Evolutionary conservation across 495 filamentous ascomycete genomes (phyloP), one percentile per base, ranked within the genome.

Genomic region (Parachaetomium inaequale): DNA sequence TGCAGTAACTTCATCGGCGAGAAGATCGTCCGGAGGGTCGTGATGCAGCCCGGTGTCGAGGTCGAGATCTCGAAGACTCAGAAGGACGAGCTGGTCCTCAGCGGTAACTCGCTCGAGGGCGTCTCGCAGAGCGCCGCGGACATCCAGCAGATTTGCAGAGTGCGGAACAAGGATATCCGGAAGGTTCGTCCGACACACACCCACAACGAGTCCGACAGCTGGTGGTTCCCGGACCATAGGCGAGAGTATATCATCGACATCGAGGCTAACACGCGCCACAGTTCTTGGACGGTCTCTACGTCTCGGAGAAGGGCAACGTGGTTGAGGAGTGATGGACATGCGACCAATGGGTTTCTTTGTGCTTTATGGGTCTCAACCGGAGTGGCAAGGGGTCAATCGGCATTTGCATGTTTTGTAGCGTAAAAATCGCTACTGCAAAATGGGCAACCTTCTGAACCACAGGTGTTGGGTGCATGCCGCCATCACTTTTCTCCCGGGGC

Each of bases 111-210:
- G 59, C 83, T 98, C 66, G 93, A 98, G 85, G 85, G 85, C 76
- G 94, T 98, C 61, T 97, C 93, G 70, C 94, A 98, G 85, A 91
- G 87, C 73, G 94, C 94, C 59, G 94, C 94, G 74, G 94, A 98
- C 76, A 97, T 98, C 78, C 94, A 98, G 85, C 94, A 98, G 81
- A 92, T 93, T 80, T 98, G 94, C 89, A 84, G 88, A 81, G 94
- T 97, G 78, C 86, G 90, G 75, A 98, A 98, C 88, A 98, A 98
- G 91, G 94, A 98, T 96, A 98, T 98, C 84, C 92, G 95, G 82
- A 97, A 98, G 91, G 91, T 96, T 59, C 47, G 63, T 74, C 29
- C 7, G 7, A 17, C 15, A 49, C 1, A 45, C 21, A 49, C 5
- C 10, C 29, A 34, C 7, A 4, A 8, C 50, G 6, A 21, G 29